Base-by-base conservation (phyloP, 2,329 filamentous ascomycete species). In the Pseudogymnoascus sp. region DNA sequence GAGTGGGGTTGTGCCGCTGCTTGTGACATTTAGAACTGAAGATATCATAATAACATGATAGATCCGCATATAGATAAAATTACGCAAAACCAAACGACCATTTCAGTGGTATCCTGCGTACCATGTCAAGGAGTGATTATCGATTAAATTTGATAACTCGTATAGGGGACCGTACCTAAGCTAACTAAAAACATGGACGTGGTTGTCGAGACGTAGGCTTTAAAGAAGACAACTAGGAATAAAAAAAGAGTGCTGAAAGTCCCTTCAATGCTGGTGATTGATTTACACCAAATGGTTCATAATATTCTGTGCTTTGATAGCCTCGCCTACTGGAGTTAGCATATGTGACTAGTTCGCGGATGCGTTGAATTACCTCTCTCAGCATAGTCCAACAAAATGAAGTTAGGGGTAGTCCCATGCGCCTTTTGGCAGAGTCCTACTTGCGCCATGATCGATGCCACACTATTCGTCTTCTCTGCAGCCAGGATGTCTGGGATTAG, bases 311-410 rank as follows among this genome's bases (percentile, higher is more conserved):
- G 71, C 71, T 29, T 65, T 68, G 62, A 73, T 69, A 0, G 67
- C 69, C 67, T 72, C 64, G 2, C 72, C 71, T 71, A 31, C 37
- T 60, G n/a, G n/a, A 14, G 61, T 59, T 24, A 63, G 61, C 5
- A 59, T 37, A 19, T 5, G 14, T 50, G 2, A 40, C n/a, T 24
- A 13, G 14, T 40, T 11, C 37, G 21, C 6, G 6, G 10, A 31
- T 24, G 42, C 19, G 16, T 21, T 53, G 11, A 65, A 64, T 21
- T 42, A 69, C 68, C 69, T 59, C 80, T 77, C 66, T 86, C 81
- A 71, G 84, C 84, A 70, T 81, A 85, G 71, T 87, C 84, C 0
- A 86, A 81, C 14, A 87, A 73, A 40, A 86, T 76, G 63, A 82
- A 83, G 5, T 76, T 80, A 2, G 84, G 82, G 42, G 76, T 72